Conservation (phyloP, 352 stramenopile species). For the Elongisporangium senticosum region DNA sequence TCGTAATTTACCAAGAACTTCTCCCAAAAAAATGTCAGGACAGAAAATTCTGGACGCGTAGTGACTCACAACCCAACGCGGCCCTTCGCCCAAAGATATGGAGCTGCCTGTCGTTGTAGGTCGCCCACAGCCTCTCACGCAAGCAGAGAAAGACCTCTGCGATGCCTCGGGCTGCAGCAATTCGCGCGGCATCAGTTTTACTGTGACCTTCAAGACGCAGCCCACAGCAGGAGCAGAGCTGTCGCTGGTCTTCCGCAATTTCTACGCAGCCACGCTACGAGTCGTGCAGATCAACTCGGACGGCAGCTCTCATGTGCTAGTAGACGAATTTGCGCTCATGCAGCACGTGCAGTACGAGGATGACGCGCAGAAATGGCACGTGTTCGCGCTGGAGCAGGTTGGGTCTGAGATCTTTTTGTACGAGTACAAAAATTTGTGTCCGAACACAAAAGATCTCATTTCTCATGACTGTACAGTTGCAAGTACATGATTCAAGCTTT, state of each 20-base stretch:
- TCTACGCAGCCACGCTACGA: slow-evolving; percentile 47
- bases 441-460: not conserved
- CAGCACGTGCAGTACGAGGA: slow-evolving; percentile 52
- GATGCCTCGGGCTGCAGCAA: slow-evolving; percentile 5
- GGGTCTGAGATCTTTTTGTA: not conserved
- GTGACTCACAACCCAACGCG: not conserved
- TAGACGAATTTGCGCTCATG: slow-evolving; percentile 46
- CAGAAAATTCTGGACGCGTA: too few relatives aligned
- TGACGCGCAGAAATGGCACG: slow-evolving; percentile 66
- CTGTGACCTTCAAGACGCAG: slow-evolving; percentile 27
- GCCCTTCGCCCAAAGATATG: slow-evolving; percentile 5
- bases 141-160: not conserved
- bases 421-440: not conserved
- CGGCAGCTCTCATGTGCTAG: slow-evolving; percentile 30
- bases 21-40: too few relatives aligned
- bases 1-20: not conserved
- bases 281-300: slow-evolving; percentile 48
- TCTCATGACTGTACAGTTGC: not conserved
- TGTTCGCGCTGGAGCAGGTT: slow-evolving; percentile 50
- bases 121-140: not conserved
- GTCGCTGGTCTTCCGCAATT: slow-evolving; percentile 61
- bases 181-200: slow-evolving; percentile 33
- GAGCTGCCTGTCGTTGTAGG: slow-evolving; percentile 23
- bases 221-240: slow-evolving; percentile 9
- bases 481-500: not conserved